phyloP scores from a whole-genome alignment of 2,329 filamentous ascomycete species.

The Exophiala viscosa region DNA sequence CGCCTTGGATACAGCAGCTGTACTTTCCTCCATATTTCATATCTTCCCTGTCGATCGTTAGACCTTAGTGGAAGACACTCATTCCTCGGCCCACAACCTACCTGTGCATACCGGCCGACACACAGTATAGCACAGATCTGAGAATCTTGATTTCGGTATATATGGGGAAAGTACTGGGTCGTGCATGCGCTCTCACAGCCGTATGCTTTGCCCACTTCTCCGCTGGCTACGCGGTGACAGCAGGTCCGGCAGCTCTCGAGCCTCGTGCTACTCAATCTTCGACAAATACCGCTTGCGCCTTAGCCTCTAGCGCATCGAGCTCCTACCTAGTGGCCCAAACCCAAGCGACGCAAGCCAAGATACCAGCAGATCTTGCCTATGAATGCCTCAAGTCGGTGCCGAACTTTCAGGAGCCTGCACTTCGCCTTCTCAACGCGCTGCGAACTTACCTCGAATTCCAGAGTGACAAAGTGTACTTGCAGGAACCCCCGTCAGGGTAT shows the following conservation, averaged over 20 bases:
- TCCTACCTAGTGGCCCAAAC: slow-evolving; percentile 1
- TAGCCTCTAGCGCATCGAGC: slow-evolving; percentile 14
- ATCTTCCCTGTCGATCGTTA: too few species aligned
- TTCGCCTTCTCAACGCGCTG: slow-evolving; percentile 18
- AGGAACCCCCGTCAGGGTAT: slow-evolving; percentile 52
- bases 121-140: background rate
- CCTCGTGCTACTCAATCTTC: slow-evolving; percentile 7
- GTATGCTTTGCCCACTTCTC: background rate
- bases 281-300: slow-evolving; percentile 11
- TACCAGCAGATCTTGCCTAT: slow-evolving; percentile 21
- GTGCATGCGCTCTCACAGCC: slow-evolving; percentile 2
- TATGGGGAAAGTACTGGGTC: slow-evolving; percentile 8
- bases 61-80: too few species aligned
- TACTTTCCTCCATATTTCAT: too few species aligned
- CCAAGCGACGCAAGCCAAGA: background rate
- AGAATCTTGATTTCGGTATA: too few species aligned
- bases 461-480: slow-evolving; percentile 48
- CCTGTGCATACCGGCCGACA: background rate
- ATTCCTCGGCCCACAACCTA: too few species aligned
- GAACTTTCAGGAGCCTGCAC: slow-evolving; percentile 15
- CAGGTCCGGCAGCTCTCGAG: slow-evolving; percentile 5
- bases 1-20: too few species aligned
- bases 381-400: slow-evolving; percentile 23
- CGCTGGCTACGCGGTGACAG: slow-evolving; percentile 2
- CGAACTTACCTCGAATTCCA: slow-evolving; percentile 43